Percentiles rank a stretch among this genome's conserved stretches.
phyloP scores from a whole-genome alignment of 345 rosid genomes.

The Turnera subulata region DNA sequence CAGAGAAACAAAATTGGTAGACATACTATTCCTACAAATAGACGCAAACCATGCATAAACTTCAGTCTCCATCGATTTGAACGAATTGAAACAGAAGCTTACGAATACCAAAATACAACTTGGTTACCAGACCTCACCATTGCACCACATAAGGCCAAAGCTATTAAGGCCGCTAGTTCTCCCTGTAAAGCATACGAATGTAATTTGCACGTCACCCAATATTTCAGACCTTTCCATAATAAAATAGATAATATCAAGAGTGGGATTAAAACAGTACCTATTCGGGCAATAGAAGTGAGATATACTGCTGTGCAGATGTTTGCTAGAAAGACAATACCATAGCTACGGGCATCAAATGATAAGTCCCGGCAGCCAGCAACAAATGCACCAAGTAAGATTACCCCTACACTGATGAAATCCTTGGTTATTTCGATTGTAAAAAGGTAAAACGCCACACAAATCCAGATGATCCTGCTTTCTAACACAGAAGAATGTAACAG shows the following conservation, averaged over 20 bases:
- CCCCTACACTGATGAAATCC: conserved; percentile 29
- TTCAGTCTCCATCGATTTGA: not conserved
- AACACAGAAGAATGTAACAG: no score
- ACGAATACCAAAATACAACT: not conserved
- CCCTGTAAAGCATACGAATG: conserved; percentile 14
- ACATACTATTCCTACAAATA: conserved; percentile 23
- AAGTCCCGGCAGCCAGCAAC: conserved; percentile 31
- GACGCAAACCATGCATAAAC: not conserved
- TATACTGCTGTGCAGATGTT: conserved; percentile 25
- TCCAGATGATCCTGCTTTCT: no score
- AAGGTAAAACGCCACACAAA: no score
- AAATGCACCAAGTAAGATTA: conserved; percentile 27
- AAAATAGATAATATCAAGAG: not conserved
- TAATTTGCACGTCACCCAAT: not conserved
- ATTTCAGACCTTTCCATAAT: not conserved
- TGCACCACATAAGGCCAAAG: conserved; percentile 35
- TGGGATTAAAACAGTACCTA: conserved; percentile 14
- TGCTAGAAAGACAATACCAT: conserved; percentile 16
- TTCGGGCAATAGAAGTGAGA: conserved; percentile 26
- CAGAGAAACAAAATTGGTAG: conserved; percentile 24
- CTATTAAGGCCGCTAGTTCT: conserved; percentile 31
- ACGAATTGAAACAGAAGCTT: not conserved
- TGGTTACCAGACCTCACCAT: conserved; percentile 17
- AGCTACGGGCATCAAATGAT: conserved; percentile 27
- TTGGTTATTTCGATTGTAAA: not conserved